phyloP scores from a whole-genome alignment of 2,329 filamentous ascomycete genomes.

The Calonectria henricotiae region DNA sequence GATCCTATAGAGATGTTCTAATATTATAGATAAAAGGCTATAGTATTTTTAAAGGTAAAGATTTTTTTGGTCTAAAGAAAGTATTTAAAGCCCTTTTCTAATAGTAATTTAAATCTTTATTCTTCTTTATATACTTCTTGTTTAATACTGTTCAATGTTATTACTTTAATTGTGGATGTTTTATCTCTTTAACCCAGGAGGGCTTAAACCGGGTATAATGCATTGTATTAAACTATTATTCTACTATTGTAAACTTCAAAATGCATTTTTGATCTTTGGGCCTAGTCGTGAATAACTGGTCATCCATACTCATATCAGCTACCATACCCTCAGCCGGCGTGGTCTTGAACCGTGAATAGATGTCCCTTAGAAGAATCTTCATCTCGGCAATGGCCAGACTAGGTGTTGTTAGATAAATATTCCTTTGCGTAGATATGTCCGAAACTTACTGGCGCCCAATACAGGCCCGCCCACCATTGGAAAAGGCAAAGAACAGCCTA shows the following conservation, averaged over 20 bases:
- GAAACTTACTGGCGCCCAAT: constrained; percentile 45
- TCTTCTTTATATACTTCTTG: too few relatives aligned
- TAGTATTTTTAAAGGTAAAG: too few relatives aligned
- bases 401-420: not conserved
- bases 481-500: constrained; percentile 42
- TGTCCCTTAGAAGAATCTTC: constrained; percentile 38
- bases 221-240: constrained; percentile 2
- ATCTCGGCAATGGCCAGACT: constrained; percentile 44
- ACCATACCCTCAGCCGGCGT: constrained; percentile 18
- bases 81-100: too few relatives aligned
- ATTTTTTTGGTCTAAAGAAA: too few relatives aligned
- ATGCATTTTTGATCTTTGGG: constrained; percentile 42
- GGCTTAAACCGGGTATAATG: too few relatives aligned
- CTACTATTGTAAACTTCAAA: constrained; percentile 39
- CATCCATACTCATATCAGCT: constrained; percentile 42
- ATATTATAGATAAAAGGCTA: too few relatives aligned
- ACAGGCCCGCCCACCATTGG: constrained; percentile 38
- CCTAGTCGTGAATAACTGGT: constrained; percentile 43
- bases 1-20: too few relatives aligned
- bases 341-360: constrained; percentile 37
- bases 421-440: too few relatives aligned
- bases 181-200: too few relatives aligned
- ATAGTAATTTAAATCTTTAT: too few relatives aligned
- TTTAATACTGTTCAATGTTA: too few relatives aligned
- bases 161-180: too few relatives aligned